Base-by-base conservation (phyloP, 495 filamentous ascomycete genomes). In the Penicillium bovifimosum region DNA sequence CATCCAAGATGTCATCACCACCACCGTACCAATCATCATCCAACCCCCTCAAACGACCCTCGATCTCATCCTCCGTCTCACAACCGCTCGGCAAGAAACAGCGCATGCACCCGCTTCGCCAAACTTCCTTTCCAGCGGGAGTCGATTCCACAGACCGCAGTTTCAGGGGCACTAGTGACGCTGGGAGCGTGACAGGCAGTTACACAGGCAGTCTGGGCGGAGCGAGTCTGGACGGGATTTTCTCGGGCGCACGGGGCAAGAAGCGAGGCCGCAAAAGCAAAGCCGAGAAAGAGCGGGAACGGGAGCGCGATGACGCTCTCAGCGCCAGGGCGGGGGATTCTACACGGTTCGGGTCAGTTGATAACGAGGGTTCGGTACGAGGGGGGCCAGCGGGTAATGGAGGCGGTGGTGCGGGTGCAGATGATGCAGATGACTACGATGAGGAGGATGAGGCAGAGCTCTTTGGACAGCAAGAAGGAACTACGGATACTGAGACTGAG, bases 91-190 rank as follows among this genome's bases (percentile, higher is more conserved):
- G 56, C 51, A 62, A 59, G 29, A 68, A 70, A 46, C 44, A 64
- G 36, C 73, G 71, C 56, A 74, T 74, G 69, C 89, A 95, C 65
- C 88, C 87, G 9, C 85, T 96, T 16, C 87, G 91, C 27, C 90
- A 95, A 61, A 93, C 91, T 42, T 92, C 91, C 0, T 96, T 95
- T 67, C 86, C 90, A 0, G 87, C 81, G 4, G 67, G 63, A 24
- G 63, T 77, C 29, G 67, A 75, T 41, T 63, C 58, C 5, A 66
- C 66, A 60, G 74, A 76, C 33, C 81, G 86, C 52, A 86, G 84
- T 8, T 87, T 88, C 3, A 85, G 80, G 18, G 77, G 82, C 6
- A 79, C 81, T 13, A 86, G 85, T 59, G 78, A 81, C 50, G 78
- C 82, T 52, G 84, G 82, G n/a, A 76, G 80, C 46, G 81, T 88